Percentiles rank a stretch among this genome's conserved stretches.
Evolutionary conservation across 352 stramenopile species (phyloP).

Genomic region (Hyaloperonospora arabidopsidis): DNA sequence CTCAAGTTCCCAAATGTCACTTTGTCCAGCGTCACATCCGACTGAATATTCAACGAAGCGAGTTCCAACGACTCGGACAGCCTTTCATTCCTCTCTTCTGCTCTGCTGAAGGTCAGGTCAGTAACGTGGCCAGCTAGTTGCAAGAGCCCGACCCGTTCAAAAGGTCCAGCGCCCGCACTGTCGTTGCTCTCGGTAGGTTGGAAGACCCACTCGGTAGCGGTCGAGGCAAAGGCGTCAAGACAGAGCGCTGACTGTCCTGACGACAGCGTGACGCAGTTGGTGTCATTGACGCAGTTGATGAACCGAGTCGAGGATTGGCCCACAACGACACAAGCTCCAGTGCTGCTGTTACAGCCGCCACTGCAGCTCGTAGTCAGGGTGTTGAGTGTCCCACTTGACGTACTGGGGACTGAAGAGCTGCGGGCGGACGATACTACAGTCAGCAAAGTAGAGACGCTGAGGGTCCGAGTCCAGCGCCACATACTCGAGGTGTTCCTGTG

Average conservation of each 20-base stretch:
- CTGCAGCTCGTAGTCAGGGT: conserved; percentile 74
- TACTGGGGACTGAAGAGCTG: conserved; percentile 11
- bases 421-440: not conserved
- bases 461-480: conserved; percentile 10
- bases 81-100: conserved; percentile 25
- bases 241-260: conserved; percentile 59
- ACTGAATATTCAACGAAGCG: conserved; percentile 62
- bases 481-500: conserved; percentile 6
- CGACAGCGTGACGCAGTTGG: conserved; percentile 56
- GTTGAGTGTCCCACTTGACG: conserved; percentile 36
- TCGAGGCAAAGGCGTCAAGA: conserved; percentile 44
- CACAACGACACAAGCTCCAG: conserved; percentile 57
- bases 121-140: conserved; percentile 46
- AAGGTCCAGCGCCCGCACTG: conserved; percentile 41
- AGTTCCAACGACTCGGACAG: conserved; percentile 41
- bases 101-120: conserved; percentile 44
- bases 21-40: conserved; percentile 33
- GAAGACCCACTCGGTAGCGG: conserved; percentile 42
- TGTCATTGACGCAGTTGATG: conserved; percentile 75
- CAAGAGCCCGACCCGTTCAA: conserved; percentile 63
- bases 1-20: conserved; percentile 43
- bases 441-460: conserved; percentile 11
- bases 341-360: conserved; percentile 42
- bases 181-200: conserved; percentile 43
- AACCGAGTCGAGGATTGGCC: conserved; percentile 44